A percentile compares a stretch with the other conserved stretches of the same genome.
Evolutionary conservation across 192 early-diverging fungal genomes (phyloP).

Genomic region (Umbelopsis sp.): DNA sequence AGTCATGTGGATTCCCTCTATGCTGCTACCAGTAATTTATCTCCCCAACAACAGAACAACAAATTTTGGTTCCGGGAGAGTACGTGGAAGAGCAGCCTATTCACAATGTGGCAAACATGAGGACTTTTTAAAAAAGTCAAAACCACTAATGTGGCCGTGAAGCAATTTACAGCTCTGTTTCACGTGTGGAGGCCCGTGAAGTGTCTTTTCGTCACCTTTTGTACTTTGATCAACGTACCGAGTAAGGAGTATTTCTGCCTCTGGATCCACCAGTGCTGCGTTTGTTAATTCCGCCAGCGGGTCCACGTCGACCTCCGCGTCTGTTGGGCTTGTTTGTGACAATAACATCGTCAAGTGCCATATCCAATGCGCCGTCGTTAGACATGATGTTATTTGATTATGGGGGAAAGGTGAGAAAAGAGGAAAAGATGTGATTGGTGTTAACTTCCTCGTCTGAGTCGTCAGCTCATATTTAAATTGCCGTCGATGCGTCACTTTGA

Average conservation of each 20-base stretch:
- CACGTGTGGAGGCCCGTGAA: constrained; percentile 6
- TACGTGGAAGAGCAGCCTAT: not conserved
- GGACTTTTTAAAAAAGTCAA: not conserved
- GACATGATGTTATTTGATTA: not conserved
- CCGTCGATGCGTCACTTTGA: not conserved
- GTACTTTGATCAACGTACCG: constrained; percentile 34
- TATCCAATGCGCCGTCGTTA: constrained; percentile 30
- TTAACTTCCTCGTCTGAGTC: not conserved
- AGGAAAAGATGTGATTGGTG: not conserved
- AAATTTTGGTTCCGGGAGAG: not conserved
- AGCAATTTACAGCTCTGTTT: constrained; percentile 18
- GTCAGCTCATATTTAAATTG: not conserved
- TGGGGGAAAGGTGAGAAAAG: not conserved
- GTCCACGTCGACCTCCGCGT: constrained; percentile 18
- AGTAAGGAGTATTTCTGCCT: constrained; percentile 22
- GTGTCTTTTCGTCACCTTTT: constrained; percentile 22
- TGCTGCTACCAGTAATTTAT: too few species aligned
- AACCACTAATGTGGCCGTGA: not conserved
- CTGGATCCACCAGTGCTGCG: constrained; percentile 11
- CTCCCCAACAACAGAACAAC: too few species aligned
- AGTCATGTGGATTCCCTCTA: too few species aligned
- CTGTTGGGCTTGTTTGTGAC: not conserved
- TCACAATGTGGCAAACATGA: not conserved
- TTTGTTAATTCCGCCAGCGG: constrained; percentile 26
- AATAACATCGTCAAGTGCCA: constrained; percentile 35